Evolutionary conservation across 2,329 filamentous ascomycete species (phyloP), one percentile per base, ranked within the genome.

Genomic region (Fusarium humuli): DNA sequence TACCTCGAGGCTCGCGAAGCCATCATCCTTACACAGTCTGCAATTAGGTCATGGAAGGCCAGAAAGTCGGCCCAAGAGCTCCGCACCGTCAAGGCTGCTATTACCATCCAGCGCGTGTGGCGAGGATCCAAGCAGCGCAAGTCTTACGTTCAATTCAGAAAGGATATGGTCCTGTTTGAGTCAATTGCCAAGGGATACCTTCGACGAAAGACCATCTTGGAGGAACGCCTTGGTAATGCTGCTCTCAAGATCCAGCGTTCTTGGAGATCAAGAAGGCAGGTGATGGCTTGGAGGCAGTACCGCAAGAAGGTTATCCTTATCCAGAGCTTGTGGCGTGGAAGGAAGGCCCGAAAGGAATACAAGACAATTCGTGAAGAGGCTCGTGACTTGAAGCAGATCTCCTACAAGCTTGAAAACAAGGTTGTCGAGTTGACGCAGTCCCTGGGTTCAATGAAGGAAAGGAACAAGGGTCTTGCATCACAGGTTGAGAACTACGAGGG

Each of bases 321-420:
- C 46, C 96, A 99, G 82, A 97, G 91, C 80, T 81, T 98, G 78
- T 98, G 94, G 94, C 91, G 96, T 79, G 95, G 94, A 79, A 94
- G 89, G 81, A 78, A 82, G 69, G 95, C 96, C 58, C 90, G 96
- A 72, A 89, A 87, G 72, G 90, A 89, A 50, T 99, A 99, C 86
- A 98, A 97, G 88, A 90, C 85, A 74, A 84, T 97, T 67, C 93
- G 96, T 73, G 94, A 98, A 81, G 96, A 99, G 82, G 96, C 96
- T 71, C 92, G 96, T 78, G 97, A 99, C 84, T 88, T 99, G 80
- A 98, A 98, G 86, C 95, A 98, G 82, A 99, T 99, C 74, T 98
- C 96, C 4, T 99, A 99, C 86, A 98, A 97, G 85, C 85, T 99
- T 75, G 96, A 99, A 81, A 98, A 99, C 87, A 99, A 99, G 89